A percentile compares a stretch with the other conserved stretches of the same genome.
phyloP scores from a whole-genome alignment of 73 alveolate genomes.

The Tetrahymena malaccensis region DNA sequence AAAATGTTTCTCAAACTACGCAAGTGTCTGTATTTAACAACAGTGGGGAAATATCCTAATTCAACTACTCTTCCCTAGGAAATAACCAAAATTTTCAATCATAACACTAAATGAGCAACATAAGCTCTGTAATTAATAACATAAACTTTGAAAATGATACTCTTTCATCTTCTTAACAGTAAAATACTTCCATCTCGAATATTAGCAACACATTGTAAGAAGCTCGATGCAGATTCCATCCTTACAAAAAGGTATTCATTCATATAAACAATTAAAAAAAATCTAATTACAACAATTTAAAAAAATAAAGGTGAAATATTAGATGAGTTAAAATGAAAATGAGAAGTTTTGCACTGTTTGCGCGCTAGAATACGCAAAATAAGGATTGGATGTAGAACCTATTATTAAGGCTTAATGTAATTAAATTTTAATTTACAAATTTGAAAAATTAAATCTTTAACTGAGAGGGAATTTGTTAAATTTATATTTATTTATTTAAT shows the following conservation, averaged over 20 bases:
- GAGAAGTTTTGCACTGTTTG: neutral
- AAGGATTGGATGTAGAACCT: neutral
- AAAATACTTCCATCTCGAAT: neutral
- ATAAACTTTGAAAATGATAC: neutral
- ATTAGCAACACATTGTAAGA: neutral
- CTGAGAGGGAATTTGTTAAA: neutral
- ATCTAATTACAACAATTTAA: neutral
- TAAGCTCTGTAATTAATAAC: neutral
- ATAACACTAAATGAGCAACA: neutral
- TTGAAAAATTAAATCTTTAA: neutral
- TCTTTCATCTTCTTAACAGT: neutral
- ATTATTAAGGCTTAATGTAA: neutral
- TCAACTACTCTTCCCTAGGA: neutral
- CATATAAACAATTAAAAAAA: too few relatives aligned
- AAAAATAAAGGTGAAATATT: neutral
- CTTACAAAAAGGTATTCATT: neutral
- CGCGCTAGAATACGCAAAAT: neutral
- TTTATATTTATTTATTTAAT: neutral
- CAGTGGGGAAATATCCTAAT: neutral
- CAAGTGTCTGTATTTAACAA: neutral
- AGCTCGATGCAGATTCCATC: neutral
- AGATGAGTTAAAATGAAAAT: neutral
- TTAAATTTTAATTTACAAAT: neutral
- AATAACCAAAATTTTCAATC: neutral
- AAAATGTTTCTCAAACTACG: neutral